phyloP scores from a whole-genome alignment of 345 rosid species.

The Luvunga scandens region DNA sequence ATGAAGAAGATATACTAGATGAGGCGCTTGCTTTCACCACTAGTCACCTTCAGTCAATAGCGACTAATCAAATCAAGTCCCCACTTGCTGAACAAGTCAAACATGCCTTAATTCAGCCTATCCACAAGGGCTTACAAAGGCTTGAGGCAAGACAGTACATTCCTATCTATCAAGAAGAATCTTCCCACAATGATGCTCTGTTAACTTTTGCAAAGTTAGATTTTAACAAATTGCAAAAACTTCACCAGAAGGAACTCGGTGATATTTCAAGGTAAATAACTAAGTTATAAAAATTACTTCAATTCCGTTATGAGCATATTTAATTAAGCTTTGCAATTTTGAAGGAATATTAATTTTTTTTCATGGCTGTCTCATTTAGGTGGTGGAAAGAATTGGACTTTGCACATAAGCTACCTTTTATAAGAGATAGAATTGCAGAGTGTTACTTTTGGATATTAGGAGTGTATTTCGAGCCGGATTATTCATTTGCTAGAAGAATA shows the following conservation, averaged over 20 bases:
- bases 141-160: slow-evolving; percentile 25
- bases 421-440: slow-evolving; percentile 27
- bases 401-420: slow-evolving; percentile 23
- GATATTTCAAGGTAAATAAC: slow-evolving; percentile 11
- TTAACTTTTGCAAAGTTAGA: slow-evolving; percentile 25
- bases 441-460: too few relatives aligned
- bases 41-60: slow-evolving; percentile 13
- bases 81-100: slow-evolving; percentile 12
- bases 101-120: background rate
- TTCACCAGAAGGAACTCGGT: slow-evolving; percentile 34
- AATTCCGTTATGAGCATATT: background rate
- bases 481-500: too few relatives aligned
- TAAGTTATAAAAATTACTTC: background rate
- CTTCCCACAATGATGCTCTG: slow-evolving; percentile 10
- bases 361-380: slow-evolving; percentile 11
- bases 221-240: slow-evolving; percentile 34
- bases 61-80: background rate
- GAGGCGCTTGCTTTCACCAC: slow-evolving; percentile 34
- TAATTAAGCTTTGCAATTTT: too few relatives aligned
- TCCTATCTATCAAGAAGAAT: slow-evolving; percentile 19
- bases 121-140: slow-evolving; percentile 21
- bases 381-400: slow-evolving; percentile 42
- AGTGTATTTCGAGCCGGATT: too few relatives aligned
- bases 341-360: too few relatives aligned
- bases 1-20: slow-evolving; percentile 34